Conservation (phyloP, 1,284 basidiomycete genomes). For the Agroathelia rolfsii region DNA sequence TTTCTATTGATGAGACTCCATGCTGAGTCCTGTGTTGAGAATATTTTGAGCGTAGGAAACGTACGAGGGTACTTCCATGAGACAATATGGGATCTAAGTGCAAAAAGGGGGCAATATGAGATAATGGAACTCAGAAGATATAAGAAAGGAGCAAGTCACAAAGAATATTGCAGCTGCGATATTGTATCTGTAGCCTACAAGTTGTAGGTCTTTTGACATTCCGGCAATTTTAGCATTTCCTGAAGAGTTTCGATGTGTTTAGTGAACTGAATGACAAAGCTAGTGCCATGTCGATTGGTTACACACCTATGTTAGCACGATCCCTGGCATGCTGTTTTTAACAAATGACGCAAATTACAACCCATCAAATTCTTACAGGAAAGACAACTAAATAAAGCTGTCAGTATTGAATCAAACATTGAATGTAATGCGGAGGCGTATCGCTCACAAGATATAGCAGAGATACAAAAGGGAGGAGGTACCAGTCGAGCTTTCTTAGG, state of each 20-base stretch:
- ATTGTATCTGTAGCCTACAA: constrained; percentile 14
- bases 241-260: constrained; percentile 2
- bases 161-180: constrained; percentile 14
- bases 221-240: constrained; percentile 16
- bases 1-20: constrained; percentile 8
- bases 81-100: constrained; percentile 11
- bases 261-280: background rate
- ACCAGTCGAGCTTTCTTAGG: constrained; percentile 38
- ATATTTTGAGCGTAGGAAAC: background rate
- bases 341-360: background rate
- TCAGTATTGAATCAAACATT: no score
- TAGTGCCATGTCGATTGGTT: background rate
- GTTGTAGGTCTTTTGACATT: constrained; percentile 14
- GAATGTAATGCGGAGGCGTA: no score
- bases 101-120: background rate
- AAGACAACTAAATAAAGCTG: no score
- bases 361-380: no score
- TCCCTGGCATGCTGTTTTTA: constrained; percentile 20
- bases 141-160: constrained; percentile 7
- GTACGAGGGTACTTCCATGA: constrained; percentile 13
- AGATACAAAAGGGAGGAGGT: constrained; percentile 40
- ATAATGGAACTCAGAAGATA: background rate
- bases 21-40: background rate
- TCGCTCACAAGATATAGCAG: constrained; percentile 60
- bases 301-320: constrained; percentile 24